Conservation (phyloP, 2,329 filamentous ascomycete genomes). For the Colletotrichum chlorophyti region DNA sequence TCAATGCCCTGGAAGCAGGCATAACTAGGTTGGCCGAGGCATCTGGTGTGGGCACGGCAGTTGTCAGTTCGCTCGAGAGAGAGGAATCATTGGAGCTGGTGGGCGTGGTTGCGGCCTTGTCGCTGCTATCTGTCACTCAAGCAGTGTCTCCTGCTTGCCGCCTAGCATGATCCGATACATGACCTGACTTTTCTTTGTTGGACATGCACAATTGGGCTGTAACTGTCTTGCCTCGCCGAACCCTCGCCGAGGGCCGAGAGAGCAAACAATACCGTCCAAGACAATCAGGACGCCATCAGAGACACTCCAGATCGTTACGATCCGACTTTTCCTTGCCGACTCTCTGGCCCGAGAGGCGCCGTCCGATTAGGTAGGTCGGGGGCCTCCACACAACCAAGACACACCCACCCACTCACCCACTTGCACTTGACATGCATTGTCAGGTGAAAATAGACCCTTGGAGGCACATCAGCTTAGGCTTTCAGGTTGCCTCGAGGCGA, state of each 20-base stretch:
- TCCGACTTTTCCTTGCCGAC: slow-evolving; percentile 16
- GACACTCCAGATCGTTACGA: slow-evolving; percentile 2
- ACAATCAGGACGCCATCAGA: not conserved
- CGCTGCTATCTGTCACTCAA: too few relatives aligned
- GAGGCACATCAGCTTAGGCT: too few relatives aligned
- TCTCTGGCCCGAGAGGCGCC: slow-evolving; percentile 8
- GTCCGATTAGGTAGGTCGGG: not conserved
- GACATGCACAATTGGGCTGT: too few relatives aligned
- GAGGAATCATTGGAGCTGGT: not conserved
- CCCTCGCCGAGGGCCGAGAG: not conserved
- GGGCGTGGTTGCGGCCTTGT: too few relatives aligned
- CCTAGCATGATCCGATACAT: too few relatives aligned
- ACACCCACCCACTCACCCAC: too few relatives aligned
- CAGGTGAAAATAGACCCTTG: too few relatives aligned
- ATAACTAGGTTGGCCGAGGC: slow-evolving; percentile 11
- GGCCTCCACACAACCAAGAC: slow-evolving; percentile 8
- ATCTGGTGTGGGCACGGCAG: slow-evolving; percentile 24
- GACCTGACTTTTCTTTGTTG: too few relatives aligned
- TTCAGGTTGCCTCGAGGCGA: not conserved
- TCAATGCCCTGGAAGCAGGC: slow-evolving; percentile 23
- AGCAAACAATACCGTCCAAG: not conserved
- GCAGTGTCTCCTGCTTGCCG: too few relatives aligned
- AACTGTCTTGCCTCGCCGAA: not conserved
- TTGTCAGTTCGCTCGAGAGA: slow-evolving; percentile 5
- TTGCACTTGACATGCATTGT: too few relatives aligned